phyloP scores from a whole-genome alignment of 148 eudicot genomes.

The Camellia granthamiana region DNA sequence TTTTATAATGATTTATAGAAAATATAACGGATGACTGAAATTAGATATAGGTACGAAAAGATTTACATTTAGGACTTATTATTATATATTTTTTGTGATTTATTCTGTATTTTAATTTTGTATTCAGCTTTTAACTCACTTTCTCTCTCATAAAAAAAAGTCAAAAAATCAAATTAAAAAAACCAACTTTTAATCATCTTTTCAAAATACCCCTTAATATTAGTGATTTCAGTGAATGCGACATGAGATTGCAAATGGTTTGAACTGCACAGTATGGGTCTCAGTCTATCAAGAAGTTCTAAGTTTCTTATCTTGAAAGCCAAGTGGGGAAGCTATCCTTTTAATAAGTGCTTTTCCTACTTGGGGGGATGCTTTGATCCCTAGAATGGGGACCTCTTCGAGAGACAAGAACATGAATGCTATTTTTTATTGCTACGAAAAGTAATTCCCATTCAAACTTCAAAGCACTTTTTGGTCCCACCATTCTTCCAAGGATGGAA shows the following conservation, averaged over 20 bases:
- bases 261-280: slow-evolving; percentile 4
- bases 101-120: no score
- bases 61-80: no score
- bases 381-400: not conserved
- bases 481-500: not conserved
- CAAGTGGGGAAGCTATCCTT: slow-evolving; percentile 2
- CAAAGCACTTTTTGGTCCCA: not conserved
- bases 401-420: not conserved
- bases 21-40: no score
- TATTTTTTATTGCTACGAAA: not conserved
- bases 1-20: no score
- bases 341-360: not conserved
- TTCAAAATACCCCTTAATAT: no score
- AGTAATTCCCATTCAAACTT: not conserved
- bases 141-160: no score
- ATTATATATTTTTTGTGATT: no score
- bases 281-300: not conserved
- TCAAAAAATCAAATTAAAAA: no score
- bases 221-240: not conserved
- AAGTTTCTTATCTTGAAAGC: slow-evolving; percentile 1
- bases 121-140: no score
- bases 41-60: no score
- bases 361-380: not conserved
- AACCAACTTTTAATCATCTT: no score
- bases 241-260: not conserved